A percentile compares a stretch with the other conserved stretches of the same genome.
Conservation (phyloP, 2,329 filamentous ascomycete genomes). For the Aspergillus ustus region DNA sequence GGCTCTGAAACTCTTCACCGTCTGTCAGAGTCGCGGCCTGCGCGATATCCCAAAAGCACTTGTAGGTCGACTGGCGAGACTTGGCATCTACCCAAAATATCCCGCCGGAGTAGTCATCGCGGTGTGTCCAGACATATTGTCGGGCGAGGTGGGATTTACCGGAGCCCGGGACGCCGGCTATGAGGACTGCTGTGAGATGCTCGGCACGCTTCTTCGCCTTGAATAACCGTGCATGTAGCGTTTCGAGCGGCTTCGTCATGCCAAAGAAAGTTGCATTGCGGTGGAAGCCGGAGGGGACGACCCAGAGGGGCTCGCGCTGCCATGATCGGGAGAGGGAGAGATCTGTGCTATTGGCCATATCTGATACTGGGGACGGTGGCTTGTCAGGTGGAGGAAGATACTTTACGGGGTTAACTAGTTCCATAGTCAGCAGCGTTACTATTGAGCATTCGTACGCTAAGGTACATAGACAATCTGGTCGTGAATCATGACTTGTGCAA, state of each 20-base stretch:
- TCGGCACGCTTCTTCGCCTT: conserved; percentile 61
- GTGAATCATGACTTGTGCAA: background rate
- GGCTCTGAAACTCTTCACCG: conserved; percentile 44
- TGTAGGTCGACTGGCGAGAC: conserved; percentile 61
- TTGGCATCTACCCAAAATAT: conserved; percentile 73
- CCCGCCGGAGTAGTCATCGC: conserved; percentile 64
- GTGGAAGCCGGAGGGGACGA: conserved; percentile 62
- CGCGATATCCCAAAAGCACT: conserved; percentile 70
- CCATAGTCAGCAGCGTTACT: conserved; percentile 38
- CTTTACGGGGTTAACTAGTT: conserved; percentile 36
- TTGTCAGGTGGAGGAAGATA: conserved; percentile 30
- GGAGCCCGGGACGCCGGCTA: conserved; percentile 67
- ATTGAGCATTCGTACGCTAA: conserved; percentile 17
- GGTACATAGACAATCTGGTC: conserved; percentile 20
- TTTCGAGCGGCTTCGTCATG: conserved; percentile 61
- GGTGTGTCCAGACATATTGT: conserved; percentile 68
- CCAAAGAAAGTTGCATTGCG: conserved; percentile 68
- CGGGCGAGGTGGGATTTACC: conserved; percentile 72
- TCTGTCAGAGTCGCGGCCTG: conserved; percentile 59
- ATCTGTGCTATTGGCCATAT: conserved; percentile 30
- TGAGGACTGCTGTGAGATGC: conserved; percentile 66
- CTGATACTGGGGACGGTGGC: conserved; percentile 30
- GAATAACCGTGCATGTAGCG: conserved; percentile 64
- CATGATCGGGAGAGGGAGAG: conserved; percentile 29
- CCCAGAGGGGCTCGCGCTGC: conserved; percentile 41